Base-by-base conservation (phyloP, 495 filamentous ascomycete species). In the Hypoxylon perforatum region DNA sequence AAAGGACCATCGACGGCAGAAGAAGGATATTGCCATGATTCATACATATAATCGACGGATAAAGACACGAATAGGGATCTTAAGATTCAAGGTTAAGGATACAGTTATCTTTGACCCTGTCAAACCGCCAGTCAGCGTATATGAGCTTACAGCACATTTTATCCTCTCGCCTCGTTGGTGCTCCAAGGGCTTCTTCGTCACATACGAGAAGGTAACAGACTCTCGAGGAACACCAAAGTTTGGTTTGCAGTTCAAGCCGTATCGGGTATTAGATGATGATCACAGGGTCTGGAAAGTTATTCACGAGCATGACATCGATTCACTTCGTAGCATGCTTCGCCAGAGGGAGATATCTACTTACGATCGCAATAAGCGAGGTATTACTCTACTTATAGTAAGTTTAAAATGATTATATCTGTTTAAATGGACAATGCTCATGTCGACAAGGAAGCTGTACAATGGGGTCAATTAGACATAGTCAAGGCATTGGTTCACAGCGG, bases 401-500 rank as follows among this genome's bases (percentile, higher is more conserved):
- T 1, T 33, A 15, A 33, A 15, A 28, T 21, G 12, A 15, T 1
- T 15, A 2, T 14, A 17, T 49, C 22, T 14, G 17, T 17, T 49
- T 15, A 3, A 33, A 3, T 33, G 46, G 4, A 30, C 33, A 1
- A 15, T 17, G 25, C 22, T 28, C n/a, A 30, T 15, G 11, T 33
- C 1, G 25, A 33, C 3, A 30, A 49, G 46, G 1, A 11, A 12
- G 46, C 21, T 30, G 17, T 30, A 4, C 12, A 2, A 4, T 33
- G 17, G 15, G 46, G 22, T 17, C 4, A 9, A 6, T 9, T 49
- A n/a, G 21, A 49, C 18, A 33, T 33, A 1, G 9, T 49, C 21
- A 49, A 49, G 28, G 8, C 46, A 15, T 49, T 28, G 14, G 22
- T 28, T 49, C 22, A 49, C 11, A 49, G 46, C 28, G 46, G 46